Evolutionary conservation across 2,329 filamentous ascomycete genomes (phyloP).

Genomic region (Epicoccum sorghinum): DNA sequence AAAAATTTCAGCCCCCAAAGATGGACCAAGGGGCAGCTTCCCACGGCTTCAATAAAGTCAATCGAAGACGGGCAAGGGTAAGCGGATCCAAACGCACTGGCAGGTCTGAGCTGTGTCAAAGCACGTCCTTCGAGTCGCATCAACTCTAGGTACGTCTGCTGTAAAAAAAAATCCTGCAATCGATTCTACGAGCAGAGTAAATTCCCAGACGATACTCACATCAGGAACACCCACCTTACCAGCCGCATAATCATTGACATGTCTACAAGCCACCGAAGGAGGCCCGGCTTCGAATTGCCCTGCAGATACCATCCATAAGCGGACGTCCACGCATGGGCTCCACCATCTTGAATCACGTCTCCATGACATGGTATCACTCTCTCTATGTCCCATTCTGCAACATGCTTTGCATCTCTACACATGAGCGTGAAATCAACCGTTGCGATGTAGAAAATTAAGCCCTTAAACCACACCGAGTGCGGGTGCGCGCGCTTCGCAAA

Average conservation of each 20-base stretch:
- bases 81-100: too few species aligned
- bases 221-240: slow-evolving; percentile 19
- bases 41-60: too few species aligned
- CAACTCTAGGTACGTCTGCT: too few species aligned
- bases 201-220: not conserved
- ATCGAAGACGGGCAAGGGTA: too few species aligned
- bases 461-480: slow-evolving; percentile 20
- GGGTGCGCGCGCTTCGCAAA: slow-evolving; percentile 23
- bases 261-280: not conserved
- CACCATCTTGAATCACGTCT: slow-evolving; percentile 15
- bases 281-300: not conserved
- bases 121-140: too few species aligned
- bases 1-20: too few species aligned
- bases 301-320: slow-evolving; percentile 21
- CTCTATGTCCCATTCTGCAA: slow-evolving; percentile 22
- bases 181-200: too few species aligned
- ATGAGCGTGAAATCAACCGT: slow-evolving; percentile 18
- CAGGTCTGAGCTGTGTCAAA: too few species aligned
- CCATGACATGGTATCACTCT: slow-evolving; percentile 24
- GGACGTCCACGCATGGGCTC: slow-evolving; percentile 13
- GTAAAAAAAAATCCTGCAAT: too few species aligned
- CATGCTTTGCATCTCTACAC: slow-evolving; percentile 20
- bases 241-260: slow-evolving; percentile 14
- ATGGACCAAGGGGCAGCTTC: too few species aligned
- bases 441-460: slow-evolving; percentile 21